Evolutionary conservation across 257 asterid species (phyloP).

Genomic region (Striga asiatica): DNA sequence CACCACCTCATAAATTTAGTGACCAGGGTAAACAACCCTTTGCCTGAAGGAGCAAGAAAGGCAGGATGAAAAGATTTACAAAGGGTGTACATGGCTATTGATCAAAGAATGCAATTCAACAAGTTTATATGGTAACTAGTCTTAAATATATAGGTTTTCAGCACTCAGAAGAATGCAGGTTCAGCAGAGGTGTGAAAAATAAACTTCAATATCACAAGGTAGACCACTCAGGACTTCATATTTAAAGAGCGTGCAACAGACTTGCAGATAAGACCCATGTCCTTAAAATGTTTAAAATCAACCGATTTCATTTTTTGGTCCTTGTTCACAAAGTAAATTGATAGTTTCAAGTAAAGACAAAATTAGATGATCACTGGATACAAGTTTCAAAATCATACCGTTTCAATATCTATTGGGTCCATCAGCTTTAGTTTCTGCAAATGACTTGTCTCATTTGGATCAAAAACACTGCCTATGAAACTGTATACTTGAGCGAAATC

Average conservation of each 20-base stretch:
- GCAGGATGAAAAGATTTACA: background rate
- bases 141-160: background rate
- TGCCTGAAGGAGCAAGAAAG: background rate
- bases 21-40: background rate
- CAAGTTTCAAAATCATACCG: conserved; percentile 48
- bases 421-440: conserved; percentile 70
- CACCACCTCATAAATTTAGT: background rate
- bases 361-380: conserved; percentile 9
- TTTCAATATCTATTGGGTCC: conserved; percentile 93
- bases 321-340: background rate
- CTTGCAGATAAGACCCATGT: background rate
- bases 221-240: background rate
- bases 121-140: background rate
- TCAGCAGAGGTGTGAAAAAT: background rate
- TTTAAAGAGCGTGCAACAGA: background rate
- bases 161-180: background rate
- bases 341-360: background rate
- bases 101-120: background rate
- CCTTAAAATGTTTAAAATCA: background rate
- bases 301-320: background rate
- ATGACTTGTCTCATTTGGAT: conserved; percentile 65
- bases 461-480: conserved; percentile 90
- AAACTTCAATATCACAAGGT: background rate
- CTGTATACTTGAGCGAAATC: conserved; percentile 86
- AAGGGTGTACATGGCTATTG: background rate